phyloP scores from a whole-genome alignment of 352 stramenopile genomes.

The Plasmopara muralis region DNA sequence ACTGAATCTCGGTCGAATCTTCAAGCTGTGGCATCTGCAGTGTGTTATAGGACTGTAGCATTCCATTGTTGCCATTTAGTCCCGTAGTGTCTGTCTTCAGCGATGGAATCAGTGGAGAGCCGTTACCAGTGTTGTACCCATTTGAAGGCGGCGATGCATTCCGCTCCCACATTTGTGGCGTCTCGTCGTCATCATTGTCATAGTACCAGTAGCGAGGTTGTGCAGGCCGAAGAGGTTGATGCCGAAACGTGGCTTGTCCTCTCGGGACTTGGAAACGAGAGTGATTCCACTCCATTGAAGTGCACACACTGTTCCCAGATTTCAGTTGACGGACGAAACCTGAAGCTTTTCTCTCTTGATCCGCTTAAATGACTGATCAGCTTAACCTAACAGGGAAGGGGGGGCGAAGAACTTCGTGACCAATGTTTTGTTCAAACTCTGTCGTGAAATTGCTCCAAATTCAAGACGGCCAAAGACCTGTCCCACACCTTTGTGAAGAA shows the following conservation, averaged over 20 bases:
- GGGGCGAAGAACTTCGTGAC: slow-evolving; percentile 13
- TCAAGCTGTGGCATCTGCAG: slow-evolving; percentile 23
- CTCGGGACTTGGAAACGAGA: slow-evolving; percentile 11
- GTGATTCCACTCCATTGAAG: slow-evolving; percentile 31
- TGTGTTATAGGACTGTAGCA: slow-evolving; percentile 8
- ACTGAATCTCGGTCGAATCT: slow-evolving; percentile 23
- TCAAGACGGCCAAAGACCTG: slow-evolving; percentile 14
- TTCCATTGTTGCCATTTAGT: slow-evolving; percentile 1
- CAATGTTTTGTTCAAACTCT: slow-evolving; percentile 4
- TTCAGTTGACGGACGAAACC: slow-evolving; percentile 18
- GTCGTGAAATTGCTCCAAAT: slow-evolving; percentile 31
- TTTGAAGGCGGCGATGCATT: background rate
- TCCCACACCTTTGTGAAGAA: slow-evolving; percentile 11
- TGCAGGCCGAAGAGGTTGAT: slow-evolving; percentile 10
- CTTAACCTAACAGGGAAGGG: slow-evolving; percentile 4
- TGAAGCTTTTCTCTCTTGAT: slow-evolving; percentile 7
- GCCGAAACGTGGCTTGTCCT: slow-evolving; percentile 6
- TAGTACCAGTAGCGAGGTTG: slow-evolving; percentile 10
- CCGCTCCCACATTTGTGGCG: slow-evolving; percentile 6
- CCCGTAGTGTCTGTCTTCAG: slow-evolving; percentile 9
- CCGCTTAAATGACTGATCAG: slow-evolving; percentile 3
- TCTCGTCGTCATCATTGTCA: slow-evolving; percentile 12
- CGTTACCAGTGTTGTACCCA: slow-evolving; percentile 2
- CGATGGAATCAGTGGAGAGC: slow-evolving; percentile 3
- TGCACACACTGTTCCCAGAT: slow-evolving; percentile 36